Percentiles rank a stretch among this genome's conserved stretches.
These are phyloP conservation scores for Saitozyma podzolica DNA, from an alignment of 768 basidiomycete genomes.

Conservation along the genomic window DNA sequence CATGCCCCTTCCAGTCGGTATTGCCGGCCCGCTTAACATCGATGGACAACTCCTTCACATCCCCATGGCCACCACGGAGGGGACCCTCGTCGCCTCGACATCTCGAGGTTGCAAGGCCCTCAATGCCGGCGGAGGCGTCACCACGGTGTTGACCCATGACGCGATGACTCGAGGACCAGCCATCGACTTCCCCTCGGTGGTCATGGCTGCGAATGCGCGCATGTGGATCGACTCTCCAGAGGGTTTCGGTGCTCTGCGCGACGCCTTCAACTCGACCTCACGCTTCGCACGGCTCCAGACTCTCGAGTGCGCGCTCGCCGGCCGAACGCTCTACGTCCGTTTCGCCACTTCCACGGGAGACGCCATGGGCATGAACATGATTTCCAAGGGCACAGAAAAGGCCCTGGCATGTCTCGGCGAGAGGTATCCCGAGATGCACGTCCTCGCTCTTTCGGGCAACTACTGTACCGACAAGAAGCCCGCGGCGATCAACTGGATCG, in stretches of 20 bases:
- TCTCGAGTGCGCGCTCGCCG: conserved; percentile 87
- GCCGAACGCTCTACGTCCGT: conserved; percentile 86
- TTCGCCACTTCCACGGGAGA: conserved; percentile 95
- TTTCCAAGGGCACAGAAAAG: conserved; percentile 95
- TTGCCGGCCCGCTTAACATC: conserved; percentile 90
- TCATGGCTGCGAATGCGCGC: conserved; percentile 77
- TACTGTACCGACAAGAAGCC: conserved; percentile 99
- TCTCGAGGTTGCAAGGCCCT: conserved; percentile 97
- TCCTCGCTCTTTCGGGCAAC: conserved; percentile 89
- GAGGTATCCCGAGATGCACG: conserved; percentile 85
- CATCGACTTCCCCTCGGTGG: conserved; percentile 84
- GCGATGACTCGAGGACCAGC: conserved; percentile 99
- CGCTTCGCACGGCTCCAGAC: conserved; percentile 83
- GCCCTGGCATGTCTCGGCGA: conserved; percentile 71
- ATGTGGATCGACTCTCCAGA: conserved; percentile 82
- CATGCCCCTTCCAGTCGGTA: conserved; percentile 91
- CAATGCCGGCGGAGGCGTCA: conserved; percentile 92
- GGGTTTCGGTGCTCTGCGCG: conserved; percentile 71
- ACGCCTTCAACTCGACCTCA: conserved; percentile 90
- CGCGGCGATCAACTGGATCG: conserved; percentile 99
- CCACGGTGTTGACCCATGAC: conserved; percentile 86
- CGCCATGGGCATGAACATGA: conserved; percentile 99
- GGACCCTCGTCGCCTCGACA: conserved; percentile 94
- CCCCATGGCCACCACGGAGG: conserved; percentile 99
- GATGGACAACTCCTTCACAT: conserved; percentile 83